Evolutionary conservation across 78 protist genomes (phyloP).

Genomic region (Pelomyxa schiedti): DNA sequence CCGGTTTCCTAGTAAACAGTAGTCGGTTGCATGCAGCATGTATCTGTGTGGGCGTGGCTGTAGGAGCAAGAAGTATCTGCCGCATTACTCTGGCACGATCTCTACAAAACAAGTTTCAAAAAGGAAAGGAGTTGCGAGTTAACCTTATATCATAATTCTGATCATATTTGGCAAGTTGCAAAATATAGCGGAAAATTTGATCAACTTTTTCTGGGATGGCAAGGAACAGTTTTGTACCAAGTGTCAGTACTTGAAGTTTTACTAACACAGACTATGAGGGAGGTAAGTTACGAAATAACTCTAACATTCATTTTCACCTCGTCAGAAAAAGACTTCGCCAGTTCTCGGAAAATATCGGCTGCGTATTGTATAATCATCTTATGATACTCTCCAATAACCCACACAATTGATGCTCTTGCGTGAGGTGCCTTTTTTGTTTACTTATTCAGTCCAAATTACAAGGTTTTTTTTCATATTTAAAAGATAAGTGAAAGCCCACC

Average conservation of each 20-base stretch:
- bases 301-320: too few relatives aligned
- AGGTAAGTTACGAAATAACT: too few relatives aligned
- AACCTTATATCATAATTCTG: slow-evolving; percentile 74
- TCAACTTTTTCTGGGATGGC: slow-evolving; percentile 24
- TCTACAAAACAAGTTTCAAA: too few relatives aligned
- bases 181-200: slow-evolving; percentile 49
- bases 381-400: slow-evolving; percentile 83
- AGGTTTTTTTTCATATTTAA: too few relatives aligned
- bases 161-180: slow-evolving; percentile 79
- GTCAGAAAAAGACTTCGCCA: slow-evolving; percentile 55
- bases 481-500: too few relatives aligned
- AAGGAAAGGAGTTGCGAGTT: too few relatives aligned
- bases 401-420: slow-evolving; percentile 73
- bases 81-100: slow-evolving; percentile 28
- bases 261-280: too few relatives aligned
- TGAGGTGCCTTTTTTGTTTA: too few relatives aligned
- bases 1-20: slow-evolving; percentile 36
- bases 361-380: slow-evolving; percentile 47
- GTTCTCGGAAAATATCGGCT: slow-evolving; percentile 69
- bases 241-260: slow-evolving; percentile 70
- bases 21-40: too few relatives aligned
- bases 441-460: too few relatives aligned
- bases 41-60: neutral
- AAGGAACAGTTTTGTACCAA: slow-evolving; percentile 73
- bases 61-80: slow-evolving; percentile 10